Conservation (phyloP, 345 rosid species). For the Camelina sativa region DNA sequence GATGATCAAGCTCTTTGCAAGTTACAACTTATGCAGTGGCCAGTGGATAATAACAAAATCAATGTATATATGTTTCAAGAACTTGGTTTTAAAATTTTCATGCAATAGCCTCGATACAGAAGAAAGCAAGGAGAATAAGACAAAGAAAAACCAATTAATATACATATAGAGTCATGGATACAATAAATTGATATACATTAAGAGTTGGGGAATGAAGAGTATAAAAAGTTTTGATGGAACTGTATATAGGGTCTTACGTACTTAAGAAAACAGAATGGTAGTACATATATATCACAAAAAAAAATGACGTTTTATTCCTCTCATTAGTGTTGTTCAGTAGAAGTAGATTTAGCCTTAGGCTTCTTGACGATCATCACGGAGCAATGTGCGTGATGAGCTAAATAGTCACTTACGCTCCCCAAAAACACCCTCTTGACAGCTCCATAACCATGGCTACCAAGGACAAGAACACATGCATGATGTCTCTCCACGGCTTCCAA, state of each 20-base stretch:
- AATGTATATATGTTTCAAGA: background rate
- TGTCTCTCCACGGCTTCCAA: conserved; percentile 48
- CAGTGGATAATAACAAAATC: background rate
- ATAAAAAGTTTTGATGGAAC: background rate
- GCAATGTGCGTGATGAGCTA: conserved; percentile 44
- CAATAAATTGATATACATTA: conserved; percentile 8
- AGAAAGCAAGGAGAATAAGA: background rate
- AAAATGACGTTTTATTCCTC: background rate
- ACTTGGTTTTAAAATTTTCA: background rate
- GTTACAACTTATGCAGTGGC: background rate
- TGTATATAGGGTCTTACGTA: background rate
- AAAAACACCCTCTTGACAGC: conserved; percentile 47
- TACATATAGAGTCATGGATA: background rate
- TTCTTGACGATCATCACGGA: conserved; percentile 43
- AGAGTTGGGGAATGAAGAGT: background rate
- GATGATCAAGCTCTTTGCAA: background rate
- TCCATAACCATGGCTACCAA: conserved; percentile 62
- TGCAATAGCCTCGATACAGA: background rate
- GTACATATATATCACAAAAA: background rate
- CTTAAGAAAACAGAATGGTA: background rate
- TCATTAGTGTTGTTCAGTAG: conserved; percentile 13
- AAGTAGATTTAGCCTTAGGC: conserved; percentile 27
- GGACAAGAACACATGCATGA: conserved; percentile 45
- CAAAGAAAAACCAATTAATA: background rate
- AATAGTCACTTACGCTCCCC: conserved; percentile 42